Base-by-base conservation (phyloP, 495 filamentous ascomycete genomes). In the Penicillium verhagenii region DNA sequence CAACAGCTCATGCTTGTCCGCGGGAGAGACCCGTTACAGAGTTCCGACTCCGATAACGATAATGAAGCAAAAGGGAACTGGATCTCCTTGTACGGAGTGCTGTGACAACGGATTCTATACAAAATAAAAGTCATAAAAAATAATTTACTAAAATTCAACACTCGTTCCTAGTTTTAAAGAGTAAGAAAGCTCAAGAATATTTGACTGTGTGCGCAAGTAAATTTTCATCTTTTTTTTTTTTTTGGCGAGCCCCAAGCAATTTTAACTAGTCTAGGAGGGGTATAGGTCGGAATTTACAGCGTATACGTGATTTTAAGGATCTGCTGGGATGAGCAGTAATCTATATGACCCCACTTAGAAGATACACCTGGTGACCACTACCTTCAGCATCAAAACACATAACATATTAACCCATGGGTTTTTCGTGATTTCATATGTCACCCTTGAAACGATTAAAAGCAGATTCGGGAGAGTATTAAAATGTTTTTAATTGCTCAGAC, bases 1-100 rank as follows among this genome's bases (percentile, higher is more conserved):
- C 43, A 45, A 21, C 31, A 31, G 25, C n/a, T 21, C 4, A 26
- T 14, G 23, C n/a, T 56, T 54, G 50, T 46, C 59, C 58, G 54
- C 58, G 54, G 53, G 26, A 20, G 44, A 24, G 42, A 21, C 42
- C 24, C 16, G 37, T 31, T 47, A 47, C 1, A 33, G 47, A 33
- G 47, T 19, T 50, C 29, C n/a, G 28, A 19, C 11, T 18, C 28
- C 28, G 23, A 20, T 46, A 16, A 24, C 33, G 33, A 35, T 35
- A 35, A n/a, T 35, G 33, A 11, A 13, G 6, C n/a, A n/a, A n/a
- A n/a, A n/a, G n/a, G n/a, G n/a, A n/a, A n/a, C n/a, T n/a, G n/a
- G n/a, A n/a, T n/a, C n/a, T n/a, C n/a, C n/a, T n/a, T n/a, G n/a
- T n/a, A n/a, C n/a, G n/a, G n/a, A n/a, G n/a, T n/a, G n/a, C n/a